Base-by-base conservation (phyloP, 208 protist genomes). In the Vickermania spadyakhi region DNA sequence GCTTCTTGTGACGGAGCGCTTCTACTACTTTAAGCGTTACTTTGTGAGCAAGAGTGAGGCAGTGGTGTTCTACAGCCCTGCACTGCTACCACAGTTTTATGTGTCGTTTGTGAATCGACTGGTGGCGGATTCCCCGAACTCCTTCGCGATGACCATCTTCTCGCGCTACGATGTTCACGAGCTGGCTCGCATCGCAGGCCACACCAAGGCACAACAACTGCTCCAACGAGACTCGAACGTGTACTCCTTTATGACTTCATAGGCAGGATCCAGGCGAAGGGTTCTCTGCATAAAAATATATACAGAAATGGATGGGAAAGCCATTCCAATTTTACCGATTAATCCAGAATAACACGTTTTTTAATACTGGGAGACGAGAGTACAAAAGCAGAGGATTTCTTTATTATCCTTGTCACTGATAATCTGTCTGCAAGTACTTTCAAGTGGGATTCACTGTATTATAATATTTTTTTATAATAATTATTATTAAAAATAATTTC, bases 21-120 rank as follows among this genome's bases (percentile, higher is more conserved):
- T 97, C 58, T 96, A 98, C 77, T 99, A 97, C 68, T 99, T 96
- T 67, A 82, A 88, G 59, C 82, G 96, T 18, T 97, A 97, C 70
- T 88, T 94, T 72, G 83, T 98, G 42, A 87, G 89, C 66, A 72
- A 94, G 45, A 81, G 92, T 4, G 83, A 96, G 70, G 78, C 84
- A 52, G 64, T 98, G 2, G 71, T 99, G 28, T 98, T 98, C 71
- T 99, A 98, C 69, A 90, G 89, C 27, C 91, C 94, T 50, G 96
- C 97, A 13, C 66, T 94, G 41, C 94, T 93, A 56, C 63, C 92
- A 1, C 68, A 86, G 29, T 98, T 97, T 78, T 99, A 99, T 72
- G 61, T 73, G 2, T 92, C 96, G 18, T 67, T 98, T 25, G 68
- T 97, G 4, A 96, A 98, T 62, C 60, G 73, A 25, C 65, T 94